These are phyloP conservation scores for Boletus sp. DNA, from an alignment of 768 basidiomycete species.

Conservation along the genomic window DNA sequence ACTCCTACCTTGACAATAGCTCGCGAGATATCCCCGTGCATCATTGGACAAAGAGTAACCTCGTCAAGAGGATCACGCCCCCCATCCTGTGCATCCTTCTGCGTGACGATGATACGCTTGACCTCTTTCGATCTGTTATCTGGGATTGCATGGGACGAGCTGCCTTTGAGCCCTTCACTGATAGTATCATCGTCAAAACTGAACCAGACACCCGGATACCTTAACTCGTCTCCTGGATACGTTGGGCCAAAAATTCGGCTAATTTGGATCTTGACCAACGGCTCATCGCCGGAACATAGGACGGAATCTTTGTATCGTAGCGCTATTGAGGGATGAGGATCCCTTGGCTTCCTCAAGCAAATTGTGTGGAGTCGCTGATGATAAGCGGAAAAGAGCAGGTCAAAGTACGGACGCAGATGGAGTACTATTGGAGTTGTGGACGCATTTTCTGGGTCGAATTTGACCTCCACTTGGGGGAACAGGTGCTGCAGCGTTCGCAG, in stretches of 20 bases:
- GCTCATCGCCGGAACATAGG: conserved; percentile 59
- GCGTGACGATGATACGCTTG: conserved; percentile 67
- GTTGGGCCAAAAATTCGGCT: conserved; percentile 79
- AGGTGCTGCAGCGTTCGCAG: conserved; percentile 61
- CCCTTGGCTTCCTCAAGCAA: conserved; percentile 62
- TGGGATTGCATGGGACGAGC: conserved; percentile 28
- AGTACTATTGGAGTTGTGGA: conserved; percentile 71
- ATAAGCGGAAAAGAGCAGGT: conserved; percentile 79
- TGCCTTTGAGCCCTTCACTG: conserved; percentile 51
- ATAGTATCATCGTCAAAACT: conserved; percentile 75
- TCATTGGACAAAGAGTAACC: conserved; percentile 56
- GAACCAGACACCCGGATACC: conserved; percentile 83
- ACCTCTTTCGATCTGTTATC: conserved; percentile 75
- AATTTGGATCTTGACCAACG: conserved; percentile 61
- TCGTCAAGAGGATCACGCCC: conserved; percentile 71
- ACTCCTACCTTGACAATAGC: conserved; percentile 62
- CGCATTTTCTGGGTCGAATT: conserved; percentile 72
- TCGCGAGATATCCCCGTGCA: conserved; percentile 68
- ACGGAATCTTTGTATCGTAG: conserved; percentile 64
- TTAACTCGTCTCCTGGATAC: conserved; percentile 71
- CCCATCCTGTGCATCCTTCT: conserved; percentile 56
- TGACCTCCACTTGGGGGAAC: conserved; percentile 81
- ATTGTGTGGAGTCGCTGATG: conserved; percentile 81
- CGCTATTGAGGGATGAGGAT: conserved; percentile 62
- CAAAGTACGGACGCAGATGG: conserved; percentile 76